Evolutionary conservation across 2,329 filamentous ascomycete genomes (phyloP), one percentile per base, ranked within the genome.

Genomic region (Aspergillus sp.): DNA sequence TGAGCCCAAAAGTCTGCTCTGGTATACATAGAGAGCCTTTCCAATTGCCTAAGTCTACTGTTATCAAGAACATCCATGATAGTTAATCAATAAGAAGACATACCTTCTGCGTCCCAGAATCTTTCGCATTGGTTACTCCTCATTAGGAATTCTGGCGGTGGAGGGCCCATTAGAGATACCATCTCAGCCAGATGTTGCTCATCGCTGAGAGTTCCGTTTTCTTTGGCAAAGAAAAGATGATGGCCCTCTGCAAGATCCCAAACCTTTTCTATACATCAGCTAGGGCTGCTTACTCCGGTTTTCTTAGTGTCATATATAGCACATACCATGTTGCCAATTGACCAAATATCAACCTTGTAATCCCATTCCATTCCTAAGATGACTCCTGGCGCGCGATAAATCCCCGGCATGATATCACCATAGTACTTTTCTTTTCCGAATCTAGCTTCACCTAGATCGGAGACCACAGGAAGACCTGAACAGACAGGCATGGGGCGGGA

Each of bases 341-440:
- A 70, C 73, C 72, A 76, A 17, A 75, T 69, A 60, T 75, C 72
- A 38, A 73, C 67, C 43, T 67, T 70, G 4, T 30, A 60, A 43
- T 69, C 67, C 72, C 69, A 76, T 8, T 65, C 60, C 67, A 73
- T 74, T 1, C 64, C 66, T n/a, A 72, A 28, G n/a, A 73, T 69
- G 5, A 73, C 65, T 58, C 74, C 72, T 7, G 72, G 73, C 8
- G 72, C 69, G 9, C 70, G 60, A 59, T 74, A 74, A 10, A 72
- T 59, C 5, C 65, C 63, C 4, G 72, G 71, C 67, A 69, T 69
- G 28, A 70, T 69, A 58, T 71, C 66, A 15, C 66, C 67, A 15
- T 19, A 59, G 19, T 69, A 59, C 8, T 53, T 58, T 17, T 57
- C 41, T 2, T 58, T 48, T 6, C 64, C 66, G 6, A 71, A 39